These are phyloP conservation scores for Tripterygium wilfordii DNA, from an alignment of 177 flowering plant genomes.

Conservation along the genomic window DNA sequence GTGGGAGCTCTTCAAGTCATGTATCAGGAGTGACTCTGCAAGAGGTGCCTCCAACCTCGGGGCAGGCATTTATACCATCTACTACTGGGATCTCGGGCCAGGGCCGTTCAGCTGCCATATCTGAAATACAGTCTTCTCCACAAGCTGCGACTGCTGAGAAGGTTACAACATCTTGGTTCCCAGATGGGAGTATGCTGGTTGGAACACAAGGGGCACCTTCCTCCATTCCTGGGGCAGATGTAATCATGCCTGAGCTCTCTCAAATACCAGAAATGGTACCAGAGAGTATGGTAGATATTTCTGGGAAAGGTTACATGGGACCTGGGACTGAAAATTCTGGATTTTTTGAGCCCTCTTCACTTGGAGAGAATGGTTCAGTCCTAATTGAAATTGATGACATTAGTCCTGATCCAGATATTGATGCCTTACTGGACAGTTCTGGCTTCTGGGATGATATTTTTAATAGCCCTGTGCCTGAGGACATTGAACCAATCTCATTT, in stretches of 20 bases:
- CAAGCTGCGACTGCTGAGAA: slow-evolving; percentile 24
- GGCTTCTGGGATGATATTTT: slow-evolving; percentile 45
- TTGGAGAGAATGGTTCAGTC: slow-evolving; percentile 27
- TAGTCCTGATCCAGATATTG: slow-evolving; percentile 40
- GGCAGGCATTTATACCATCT: slow-evolving; percentile 15
- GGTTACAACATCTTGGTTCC: slow-evolving; percentile 21
- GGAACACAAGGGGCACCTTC: slow-evolving; percentile 31
- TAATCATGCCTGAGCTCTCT: slow-evolving; percentile 40
- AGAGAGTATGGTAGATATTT: slow-evolving; percentile 29
- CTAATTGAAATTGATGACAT: slow-evolving; percentile 37
- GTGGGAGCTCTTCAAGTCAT: slow-evolving; percentile 22
- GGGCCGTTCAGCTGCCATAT: slow-evolving; percentile 8
- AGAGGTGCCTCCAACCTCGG: slow-evolving; percentile 41
- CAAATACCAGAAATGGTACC: slow-evolving; percentile 32
- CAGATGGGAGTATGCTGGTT: slow-evolving; percentile 23
- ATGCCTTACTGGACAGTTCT: slow-evolving; percentile 32
- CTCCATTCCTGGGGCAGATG: slow-evolving; percentile 23
- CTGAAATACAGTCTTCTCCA: slow-evolving; percentile 33
- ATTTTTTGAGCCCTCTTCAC: slow-evolving; percentile 31
- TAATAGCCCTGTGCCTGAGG: slow-evolving; percentile 38
- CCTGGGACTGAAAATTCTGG: slow-evolving; percentile 23
- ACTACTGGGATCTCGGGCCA: slow-evolving; percentile 10
- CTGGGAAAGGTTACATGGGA: slow-evolving; percentile 18
- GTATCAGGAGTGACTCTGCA: slow-evolving; percentile 46
- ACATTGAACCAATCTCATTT: slow-evolving; percentile 24